phyloP scores from a whole-genome alignment of 1,284 basidiomycete genomes.

The Hortiboletus rubellus region DNA sequence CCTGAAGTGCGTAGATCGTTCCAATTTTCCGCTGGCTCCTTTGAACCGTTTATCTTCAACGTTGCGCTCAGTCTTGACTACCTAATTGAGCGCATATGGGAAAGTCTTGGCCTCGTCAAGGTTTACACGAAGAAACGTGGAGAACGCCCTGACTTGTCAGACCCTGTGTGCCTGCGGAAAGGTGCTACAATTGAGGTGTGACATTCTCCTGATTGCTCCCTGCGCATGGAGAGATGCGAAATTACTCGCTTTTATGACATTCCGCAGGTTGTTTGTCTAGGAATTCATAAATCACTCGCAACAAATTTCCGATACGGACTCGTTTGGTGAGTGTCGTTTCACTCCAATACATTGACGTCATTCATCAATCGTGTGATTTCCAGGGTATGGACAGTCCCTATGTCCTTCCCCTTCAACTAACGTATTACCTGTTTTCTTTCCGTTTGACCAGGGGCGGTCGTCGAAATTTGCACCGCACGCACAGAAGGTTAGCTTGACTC shows the following conservation, averaged over 20 bases:
- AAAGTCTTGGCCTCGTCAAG: constrained; percentile 82
- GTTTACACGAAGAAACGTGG: constrained; percentile 97
- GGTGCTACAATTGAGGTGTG: constrained; percentile 90
- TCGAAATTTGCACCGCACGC: constrained; percentile 91
- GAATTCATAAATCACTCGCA: constrained; percentile 87
- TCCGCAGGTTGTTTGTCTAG: constrained; percentile 79
- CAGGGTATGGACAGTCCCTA: constrained; percentile 23
- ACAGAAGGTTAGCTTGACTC: constrained; percentile 88
- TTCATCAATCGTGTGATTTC: not conserved
- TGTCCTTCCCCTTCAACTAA: constrained; percentile 23
- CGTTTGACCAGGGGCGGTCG: constrained; percentile 69
- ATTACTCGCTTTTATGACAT: not conserved
- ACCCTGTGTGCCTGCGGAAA: constrained; percentile 91
- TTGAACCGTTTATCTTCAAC: not conserved
- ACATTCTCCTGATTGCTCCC: not conserved
- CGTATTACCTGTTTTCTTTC: not conserved
- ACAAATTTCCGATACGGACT: constrained; percentile 92
- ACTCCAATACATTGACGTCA: not conserved
- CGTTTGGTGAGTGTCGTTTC: constrained; percentile 64
- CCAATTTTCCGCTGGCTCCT: not conserved
- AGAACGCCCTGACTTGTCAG: constrained; percentile 85
- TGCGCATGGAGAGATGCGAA: not conserved
- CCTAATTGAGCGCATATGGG: constrained; percentile 90
- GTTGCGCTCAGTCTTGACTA: constrained; percentile 68
- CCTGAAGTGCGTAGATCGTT: constrained; percentile 60